These are phyloP conservation scores for Trypanosoma grayi DNA, from an alignment of 208 protist genomes.

Conservation along the genomic window DNA sequence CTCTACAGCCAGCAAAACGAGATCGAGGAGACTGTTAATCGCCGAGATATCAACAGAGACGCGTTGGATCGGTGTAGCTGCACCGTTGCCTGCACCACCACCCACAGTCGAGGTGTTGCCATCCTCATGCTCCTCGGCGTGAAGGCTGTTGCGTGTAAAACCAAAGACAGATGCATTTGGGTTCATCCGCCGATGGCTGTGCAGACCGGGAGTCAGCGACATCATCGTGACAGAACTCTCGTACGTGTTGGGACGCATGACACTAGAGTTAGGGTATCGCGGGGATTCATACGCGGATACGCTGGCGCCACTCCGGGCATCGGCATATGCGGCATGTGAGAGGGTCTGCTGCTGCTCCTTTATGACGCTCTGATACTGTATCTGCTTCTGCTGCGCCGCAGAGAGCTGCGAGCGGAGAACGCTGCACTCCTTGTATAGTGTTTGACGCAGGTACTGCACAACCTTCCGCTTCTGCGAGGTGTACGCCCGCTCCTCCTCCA, in stretches of 20 bases:
- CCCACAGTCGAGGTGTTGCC: background rate
- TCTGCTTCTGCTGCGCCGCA: constrained; percentile 34
- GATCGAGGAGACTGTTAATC: constrained; percentile 80
- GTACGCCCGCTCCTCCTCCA: constrained; percentile 59
- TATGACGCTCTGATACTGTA: constrained; percentile 16
- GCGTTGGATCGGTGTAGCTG: background rate
- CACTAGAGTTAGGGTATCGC: background rate
- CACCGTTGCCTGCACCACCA: background rate
- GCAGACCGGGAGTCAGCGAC: background rate
- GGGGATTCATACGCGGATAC: background rate
- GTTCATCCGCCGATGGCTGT: background rate
- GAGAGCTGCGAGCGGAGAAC: constrained; percentile 76
- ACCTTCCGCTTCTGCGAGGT: constrained; percentile 49
- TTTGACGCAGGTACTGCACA: constrained; percentile 80
- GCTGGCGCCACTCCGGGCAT: background rate
- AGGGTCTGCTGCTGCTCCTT: constrained; percentile 33
- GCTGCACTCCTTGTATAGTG: constrained; percentile 77
- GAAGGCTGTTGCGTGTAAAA: background rate
- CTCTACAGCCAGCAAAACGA: constrained; percentile 83
- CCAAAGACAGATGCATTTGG: constrained; percentile 5
- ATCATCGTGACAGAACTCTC: constrained; percentile 8
- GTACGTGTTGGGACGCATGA: background rate
- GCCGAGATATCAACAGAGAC: constrained; percentile 45
- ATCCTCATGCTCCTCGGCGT: constrained; percentile 13
- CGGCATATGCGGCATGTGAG: constrained; percentile 7